Conservation (phyloP, 805 yeast species). For the Candida piceae region DNA sequence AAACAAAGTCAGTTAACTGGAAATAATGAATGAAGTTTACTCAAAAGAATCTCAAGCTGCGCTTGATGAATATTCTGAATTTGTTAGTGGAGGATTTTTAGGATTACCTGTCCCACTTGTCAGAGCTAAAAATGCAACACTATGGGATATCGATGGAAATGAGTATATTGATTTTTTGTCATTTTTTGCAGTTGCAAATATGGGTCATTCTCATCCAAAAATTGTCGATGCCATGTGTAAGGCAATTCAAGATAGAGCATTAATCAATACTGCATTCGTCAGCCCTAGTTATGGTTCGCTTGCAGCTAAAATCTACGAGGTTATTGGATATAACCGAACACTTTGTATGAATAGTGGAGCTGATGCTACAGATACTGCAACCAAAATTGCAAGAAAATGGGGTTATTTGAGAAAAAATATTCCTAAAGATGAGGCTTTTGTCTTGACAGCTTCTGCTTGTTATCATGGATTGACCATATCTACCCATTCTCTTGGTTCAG, state of each 20-base stretch:
- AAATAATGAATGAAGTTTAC: constrained; percentile 2
- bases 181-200: constrained; percentile 26
- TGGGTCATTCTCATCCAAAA: constrained; percentile 28
- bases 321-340: constrained; percentile 19
- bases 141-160: constrained; percentile 27
- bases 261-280: constrained; percentile 20
- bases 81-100: constrained; percentile 21
- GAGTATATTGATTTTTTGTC: constrained; percentile 26
- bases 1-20: no score
- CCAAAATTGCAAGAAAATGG: constrained; percentile 28
- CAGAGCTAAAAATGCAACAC: constrained; percentile 18
- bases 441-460: constrained; percentile 21
- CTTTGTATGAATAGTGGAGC: constrained; percentile 25
- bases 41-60: constrained; percentile 6
- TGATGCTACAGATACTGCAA: constrained; percentile 26
- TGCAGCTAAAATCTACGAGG: constrained; percentile 15
- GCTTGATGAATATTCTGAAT: constrained; percentile 10
- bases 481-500: constrained; percentile 21
- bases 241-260: constrained; percentile 16
- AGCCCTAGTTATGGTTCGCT: constrained; percentile 22
- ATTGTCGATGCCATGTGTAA: constrained; percentile 23
- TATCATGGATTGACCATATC: constrained; percentile 27
- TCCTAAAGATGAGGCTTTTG: constrained; percentile 14
- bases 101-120: constrained; percentile 22
- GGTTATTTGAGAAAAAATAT: constrained; percentile 21